Conservation (phyloP, 106 monocot genomes). For the Amphibolis antarctica region DNA sequence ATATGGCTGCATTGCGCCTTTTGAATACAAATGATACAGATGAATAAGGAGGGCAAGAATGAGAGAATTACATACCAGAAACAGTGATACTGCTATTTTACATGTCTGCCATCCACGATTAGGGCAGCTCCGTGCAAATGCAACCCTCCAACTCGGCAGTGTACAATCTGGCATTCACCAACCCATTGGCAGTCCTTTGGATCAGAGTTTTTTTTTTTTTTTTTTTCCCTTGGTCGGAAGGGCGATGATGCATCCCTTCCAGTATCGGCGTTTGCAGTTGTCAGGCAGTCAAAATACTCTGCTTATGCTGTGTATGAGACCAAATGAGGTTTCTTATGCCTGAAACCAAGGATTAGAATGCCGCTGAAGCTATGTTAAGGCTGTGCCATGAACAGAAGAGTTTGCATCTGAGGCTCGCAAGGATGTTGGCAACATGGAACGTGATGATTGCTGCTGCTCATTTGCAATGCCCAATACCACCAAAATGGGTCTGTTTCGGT, state of each 20-base stretch:
- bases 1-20: no score
- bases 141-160: no score
- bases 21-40: no score
- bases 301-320: background rate
- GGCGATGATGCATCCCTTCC: background rate
- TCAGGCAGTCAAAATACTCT: background rate
- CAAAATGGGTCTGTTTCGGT: slow-evolving; percentile 22
- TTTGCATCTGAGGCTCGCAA: slow-evolving; percentile 17
- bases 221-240: no score
- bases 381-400: slow-evolving; percentile 34
- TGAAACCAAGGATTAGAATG: background rate
- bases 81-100: background rate
- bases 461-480: slow-evolving; percentile 31
- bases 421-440: slow-evolving; percentile 1
- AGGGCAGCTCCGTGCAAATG: no score
- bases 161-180: no score
- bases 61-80: background rate
- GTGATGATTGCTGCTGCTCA: slow-evolving; percentile 24
- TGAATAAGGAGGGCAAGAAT: no score
- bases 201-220: no score
- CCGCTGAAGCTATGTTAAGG: slow-evolving; percentile 4
- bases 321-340: background rate
- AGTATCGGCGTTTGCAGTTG: background rate
- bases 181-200: no score
- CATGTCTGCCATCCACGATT: background rate